Evolutionary conservation across 805 yeast species (phyloP).

Genomic region (Danielozyma ontarioensis): DNA sequence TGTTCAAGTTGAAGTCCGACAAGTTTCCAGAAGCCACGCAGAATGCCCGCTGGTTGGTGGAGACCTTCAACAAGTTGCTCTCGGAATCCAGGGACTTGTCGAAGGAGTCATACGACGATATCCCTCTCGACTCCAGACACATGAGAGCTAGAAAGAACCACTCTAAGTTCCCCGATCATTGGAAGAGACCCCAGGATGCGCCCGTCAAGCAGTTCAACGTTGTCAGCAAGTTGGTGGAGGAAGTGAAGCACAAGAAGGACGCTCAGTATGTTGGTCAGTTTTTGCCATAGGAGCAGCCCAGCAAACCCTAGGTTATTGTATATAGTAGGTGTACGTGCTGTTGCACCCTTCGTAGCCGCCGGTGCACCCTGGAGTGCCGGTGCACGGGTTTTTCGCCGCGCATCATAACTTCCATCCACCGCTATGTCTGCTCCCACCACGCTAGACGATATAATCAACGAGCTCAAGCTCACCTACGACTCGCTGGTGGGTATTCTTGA

Average conservation of each 20-base stretch:
- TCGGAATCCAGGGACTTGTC: constrained; percentile 56
- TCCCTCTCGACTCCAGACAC: constrained; percentile 80
- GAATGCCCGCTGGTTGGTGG: constrained; percentile 71
- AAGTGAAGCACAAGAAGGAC: constrained; percentile 29
- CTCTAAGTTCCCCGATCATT: constrained; percentile 67
- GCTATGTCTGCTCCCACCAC: constrained; percentile 31
- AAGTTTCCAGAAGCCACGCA: constrained; percentile 76
- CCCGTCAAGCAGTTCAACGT: constrained; percentile 43
- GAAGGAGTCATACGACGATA: constrained; percentile 62
- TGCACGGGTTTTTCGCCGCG: too few relatives aligned
- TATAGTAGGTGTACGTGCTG: constrained; percentile 2
- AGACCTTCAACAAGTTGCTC: constrained; percentile 56
- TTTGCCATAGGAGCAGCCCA: constrained; percentile 19
- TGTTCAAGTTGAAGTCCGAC: constrained; percentile 59
- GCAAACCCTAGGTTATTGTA: too few relatives aligned
- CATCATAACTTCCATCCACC: too few relatives aligned
- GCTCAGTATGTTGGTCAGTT: constrained; percentile 20
- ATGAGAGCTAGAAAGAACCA: constrained; percentile 37
- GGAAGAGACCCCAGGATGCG: constrained; percentile 68
- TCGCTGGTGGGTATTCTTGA: constrained; percentile 54
- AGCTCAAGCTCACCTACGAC: constrained; percentile 52
- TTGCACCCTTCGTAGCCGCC: not conserved
- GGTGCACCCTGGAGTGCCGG: too few relatives aligned
- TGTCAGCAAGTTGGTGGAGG: constrained; percentile 26
- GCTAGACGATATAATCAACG: constrained; percentile 47